phyloP scores from a whole-genome alignment of 192 early-diverging fungal species.

The Backusella tarrabulga region DNA sequence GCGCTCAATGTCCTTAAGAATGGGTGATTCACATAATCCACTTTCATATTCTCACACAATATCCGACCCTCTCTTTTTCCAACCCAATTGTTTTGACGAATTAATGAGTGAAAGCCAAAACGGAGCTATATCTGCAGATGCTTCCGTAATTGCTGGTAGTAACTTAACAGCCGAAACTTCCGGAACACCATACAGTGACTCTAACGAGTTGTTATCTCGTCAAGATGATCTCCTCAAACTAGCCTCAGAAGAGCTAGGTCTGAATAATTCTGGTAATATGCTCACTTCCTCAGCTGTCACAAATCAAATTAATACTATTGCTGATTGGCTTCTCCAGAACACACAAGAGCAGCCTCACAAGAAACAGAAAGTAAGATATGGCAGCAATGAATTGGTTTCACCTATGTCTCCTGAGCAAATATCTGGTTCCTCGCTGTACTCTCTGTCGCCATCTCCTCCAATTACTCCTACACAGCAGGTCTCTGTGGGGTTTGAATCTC shows the following conservation, averaged over 20 bases:
- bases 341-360: background rate
- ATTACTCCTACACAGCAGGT: slow-evolving; percentile 23
- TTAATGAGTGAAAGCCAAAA: background rate
- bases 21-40: background rate
- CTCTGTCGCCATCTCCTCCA: slow-evolving; percentile 26
- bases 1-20: background rate
- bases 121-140: background rate
- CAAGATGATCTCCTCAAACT: background rate
- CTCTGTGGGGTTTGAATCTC: slow-evolving; percentile 13
- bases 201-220: background rate
- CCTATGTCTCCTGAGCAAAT: slow-evolving; percentile 2
- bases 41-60: background rate
- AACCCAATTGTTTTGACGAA: background rate
- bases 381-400: background rate
- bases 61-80: background rate
- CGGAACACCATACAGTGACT: background rate
- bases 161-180: background rate
- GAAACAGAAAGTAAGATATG: background rate
- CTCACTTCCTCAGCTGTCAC: background rate
- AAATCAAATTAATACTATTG: background rate
- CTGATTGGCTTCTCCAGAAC: slow-evolving; percentile 5
- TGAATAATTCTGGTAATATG: background rate
- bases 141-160: background rate
- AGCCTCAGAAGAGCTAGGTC: background rate
- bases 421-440: background rate